Conservation (phyloP, 441 rosid species). For the Corymbia citriodora region DNA sequence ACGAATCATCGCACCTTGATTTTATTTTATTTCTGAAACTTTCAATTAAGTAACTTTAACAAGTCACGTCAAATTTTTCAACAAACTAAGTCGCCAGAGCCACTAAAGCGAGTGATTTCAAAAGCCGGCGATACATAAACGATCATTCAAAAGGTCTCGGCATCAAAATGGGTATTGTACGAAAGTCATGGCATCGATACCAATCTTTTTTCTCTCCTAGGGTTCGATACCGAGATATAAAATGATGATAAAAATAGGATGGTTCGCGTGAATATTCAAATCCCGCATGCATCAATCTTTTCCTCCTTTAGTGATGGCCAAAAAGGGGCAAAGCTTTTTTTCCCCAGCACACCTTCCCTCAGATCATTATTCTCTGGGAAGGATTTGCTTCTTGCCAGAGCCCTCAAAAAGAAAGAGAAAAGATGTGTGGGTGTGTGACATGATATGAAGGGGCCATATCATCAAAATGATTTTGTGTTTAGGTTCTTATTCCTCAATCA, state of each 20-base stretch:
- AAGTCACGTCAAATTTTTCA: rapidly evolving
- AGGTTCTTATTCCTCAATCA: conserved; percentile 40
- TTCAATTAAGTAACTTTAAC: not conserved
- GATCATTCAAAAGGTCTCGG: rapidly evolving
- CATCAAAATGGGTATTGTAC: not conserved
- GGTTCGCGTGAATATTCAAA: conserved; percentile 20
- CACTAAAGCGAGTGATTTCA: not conserved
- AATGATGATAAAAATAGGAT: not conserved
- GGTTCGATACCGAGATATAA: not conserved
- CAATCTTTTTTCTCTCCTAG: rapidly evolving
- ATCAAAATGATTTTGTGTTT: conserved; percentile 2
- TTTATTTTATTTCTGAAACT: not conserved
- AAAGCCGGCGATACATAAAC: not conserved
- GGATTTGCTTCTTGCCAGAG: conserved; percentile 22
- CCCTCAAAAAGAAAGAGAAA: conserved; percentile 1
- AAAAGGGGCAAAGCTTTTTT: conserved; percentile 22
- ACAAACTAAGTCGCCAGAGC: not conserved
- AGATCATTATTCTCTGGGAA: conserved; percentile 8
- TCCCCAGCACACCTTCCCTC: conserved; percentile 2
- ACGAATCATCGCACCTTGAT: too few species aligned
- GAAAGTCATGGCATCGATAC: not conserved
- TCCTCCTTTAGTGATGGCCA: conserved; percentile 2
- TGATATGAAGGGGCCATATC: conserved; percentile 15
- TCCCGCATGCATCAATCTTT: not conserved
- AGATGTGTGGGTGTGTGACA: not conserved